These are phyloP conservation scores for Stachybotrys elegans DNA, from an alignment of 2,329 filamentous ascomycete genomes.

Conservation along the genomic window DNA sequence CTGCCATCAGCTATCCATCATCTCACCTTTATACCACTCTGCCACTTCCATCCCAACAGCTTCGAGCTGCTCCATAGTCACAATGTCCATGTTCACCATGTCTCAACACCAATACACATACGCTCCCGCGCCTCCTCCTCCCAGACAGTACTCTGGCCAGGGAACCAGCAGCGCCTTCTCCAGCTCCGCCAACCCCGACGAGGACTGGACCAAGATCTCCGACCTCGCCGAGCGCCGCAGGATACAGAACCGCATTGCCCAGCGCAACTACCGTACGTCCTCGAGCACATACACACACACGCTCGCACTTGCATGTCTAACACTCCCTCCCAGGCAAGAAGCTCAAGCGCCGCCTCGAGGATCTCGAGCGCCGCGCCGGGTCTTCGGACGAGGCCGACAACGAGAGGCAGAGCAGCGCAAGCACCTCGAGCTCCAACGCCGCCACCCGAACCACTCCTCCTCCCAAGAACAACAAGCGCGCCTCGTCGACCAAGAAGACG, in stretches of 20 bases:
- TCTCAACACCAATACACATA: conserved; percentile 28
- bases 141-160: conserved; percentile 65
- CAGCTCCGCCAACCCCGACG: conserved; percentile 88
- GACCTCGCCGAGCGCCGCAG: conserved; percentile 89
- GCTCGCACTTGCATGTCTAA: too few species aligned
- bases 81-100: conserved; percentile 31
- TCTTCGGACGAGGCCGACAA: conserved; percentile 40
- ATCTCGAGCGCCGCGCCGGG: conserved; percentile 74
- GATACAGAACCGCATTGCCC: conserved; percentile 96
- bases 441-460: conserved; percentile 17
- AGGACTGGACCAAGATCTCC: conserved; percentile 99
- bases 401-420: conserved; percentile 20
- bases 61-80: conserved; percentile 5
- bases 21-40: background rate
- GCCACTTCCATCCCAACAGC: conserved; percentile 7
- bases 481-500: conserved; percentile 22
- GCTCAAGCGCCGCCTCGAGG: conserved; percentile 83
- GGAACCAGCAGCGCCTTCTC: conserved; percentile 93
- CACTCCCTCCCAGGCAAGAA: conserved; percentile 67
- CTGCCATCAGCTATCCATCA: background rate
- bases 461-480: conserved; percentile 25
- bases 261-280: conserved; percentile 87
- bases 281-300: conserved; percentile 12
- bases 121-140: conserved; percentile 27
- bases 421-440: conserved; percentile 11